These are phyloP conservation scores for Colletotrichum acutatum DNA, from an alignment of 2,329 filamentous ascomycete genomes.

Conservation along the genomic window DNA sequence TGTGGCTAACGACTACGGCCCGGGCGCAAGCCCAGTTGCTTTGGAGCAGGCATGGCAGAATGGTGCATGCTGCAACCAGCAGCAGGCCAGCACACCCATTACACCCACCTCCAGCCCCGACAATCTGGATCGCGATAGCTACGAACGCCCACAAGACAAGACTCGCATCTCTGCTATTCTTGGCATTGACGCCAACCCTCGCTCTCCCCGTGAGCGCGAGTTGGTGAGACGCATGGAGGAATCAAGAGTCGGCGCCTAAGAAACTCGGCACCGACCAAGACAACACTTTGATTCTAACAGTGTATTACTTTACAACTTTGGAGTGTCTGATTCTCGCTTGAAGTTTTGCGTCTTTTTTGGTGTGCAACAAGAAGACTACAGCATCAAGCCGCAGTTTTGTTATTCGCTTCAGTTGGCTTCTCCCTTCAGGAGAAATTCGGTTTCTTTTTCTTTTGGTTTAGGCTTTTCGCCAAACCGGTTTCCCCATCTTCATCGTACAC, in stretches of 20 bases:
- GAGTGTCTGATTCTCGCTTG: conserved; percentile 26
- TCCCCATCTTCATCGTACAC: conserved; percentile 15
- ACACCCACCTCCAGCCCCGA: conserved; percentile 65
- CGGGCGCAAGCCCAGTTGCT: conserved; percentile 67
- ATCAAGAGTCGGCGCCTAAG: conserved; percentile 49
- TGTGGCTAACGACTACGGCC: conserved; percentile 78
- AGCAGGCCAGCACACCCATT: conserved; percentile 57
- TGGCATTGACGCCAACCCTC: conserved; percentile 68
- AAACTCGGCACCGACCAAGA: conserved; percentile 39
- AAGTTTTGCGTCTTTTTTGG: conserved; percentile 8
- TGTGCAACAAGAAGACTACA: conserved; percentile 19
- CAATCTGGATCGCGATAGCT: conserved; percentile 52
- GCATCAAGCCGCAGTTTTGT: conserved; percentile 28
- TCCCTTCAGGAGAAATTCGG: neutral
- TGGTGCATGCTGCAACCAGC: conserved; percentile 54
- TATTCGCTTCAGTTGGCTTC: conserved; percentile 19
- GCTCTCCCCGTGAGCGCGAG: conserved; percentile 67
- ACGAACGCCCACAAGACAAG: conserved; percentile 59
- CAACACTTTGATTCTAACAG: conserved; percentile 36
- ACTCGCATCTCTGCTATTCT: conserved; percentile 73
- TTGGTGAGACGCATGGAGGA: conserved; percentile 67
- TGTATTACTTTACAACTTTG: conserved; percentile 35
- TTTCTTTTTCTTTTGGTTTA: neutral
- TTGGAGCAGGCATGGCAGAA: conserved; percentile 78
- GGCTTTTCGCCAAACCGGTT: conserved; percentile 1